Evolutionary conservation across 306 rosid genomes (phyloP), one percentile per base, ranked within the genome.

Genomic region (Glycine tomentella): DNA sequence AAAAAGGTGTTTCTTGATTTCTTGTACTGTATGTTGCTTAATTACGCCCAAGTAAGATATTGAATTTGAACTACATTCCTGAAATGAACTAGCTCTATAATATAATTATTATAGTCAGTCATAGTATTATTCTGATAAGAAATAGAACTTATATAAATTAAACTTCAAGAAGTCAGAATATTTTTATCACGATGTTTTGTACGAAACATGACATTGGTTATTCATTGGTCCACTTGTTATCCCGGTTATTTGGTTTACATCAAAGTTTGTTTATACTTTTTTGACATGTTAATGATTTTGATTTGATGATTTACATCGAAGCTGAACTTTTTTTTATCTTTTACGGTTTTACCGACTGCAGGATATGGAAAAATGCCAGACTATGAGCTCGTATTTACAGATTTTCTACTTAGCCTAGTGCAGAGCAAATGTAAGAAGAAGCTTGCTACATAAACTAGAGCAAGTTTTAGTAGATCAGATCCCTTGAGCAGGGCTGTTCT

Each of bases 361-460:
- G 84, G 91, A 20, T 85, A 31, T 74, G 91, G 91, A 9, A 88
- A 88, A 83, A 80, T 88, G 89, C 91, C 91, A 42, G 87, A 74
- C 15, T 88, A 88, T 9, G 91, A 88, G 78, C 87, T 81, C 48
- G 38, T 85, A 34, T 88, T 88, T 74, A 88, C 91, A 15, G 91
- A 88, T 56, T 88, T 88, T 80, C 84, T 88, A 53, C 86, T 88
- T 44, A 78, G 77, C 87, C 82, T 85, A 55, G 65, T 57, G 84
- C 91, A 85, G 75, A 88, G 77, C 89, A 83, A 85, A 72, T 69
- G n/a, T 76, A 85, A 85, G 89, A 87, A 84, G 88, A 85, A 79
- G 67, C 71, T 63, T 44, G 10, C 42, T 7, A 42, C 76, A 17
- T 58, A 73, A 74, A 68, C 49, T 9, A 25, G 45, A 14, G 52